These are phyloP conservation scores for Rhododendron vialii DNA, from an alignment of 148 eudicot species.

Conservation along the genomic window DNA sequence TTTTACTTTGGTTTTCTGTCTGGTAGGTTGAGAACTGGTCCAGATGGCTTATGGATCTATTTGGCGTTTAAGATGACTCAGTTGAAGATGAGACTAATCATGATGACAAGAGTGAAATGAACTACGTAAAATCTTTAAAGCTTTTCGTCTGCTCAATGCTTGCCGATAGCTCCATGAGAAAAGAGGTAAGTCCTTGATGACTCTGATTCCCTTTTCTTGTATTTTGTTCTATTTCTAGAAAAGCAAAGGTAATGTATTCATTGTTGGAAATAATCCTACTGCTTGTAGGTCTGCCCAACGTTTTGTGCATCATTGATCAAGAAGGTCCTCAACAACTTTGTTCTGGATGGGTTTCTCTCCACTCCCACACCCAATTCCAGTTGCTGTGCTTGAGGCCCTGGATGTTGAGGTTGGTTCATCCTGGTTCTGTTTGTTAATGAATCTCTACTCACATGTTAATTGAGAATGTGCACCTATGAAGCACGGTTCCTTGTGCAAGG, in stretches of 20 bases:
- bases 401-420: constrained; percentile 53
- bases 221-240: not conserved
- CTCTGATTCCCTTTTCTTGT: not conserved
- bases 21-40: constrained; percentile 82
- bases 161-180: constrained; percentile 63
- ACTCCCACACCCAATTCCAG: constrained; percentile 56
- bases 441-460: not conserved
- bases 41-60: constrained; percentile 70
- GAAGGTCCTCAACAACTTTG: constrained; percentile 61
- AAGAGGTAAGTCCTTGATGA: constrained; percentile 45
- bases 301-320: constrained; percentile 55
- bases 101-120: constrained; percentile 15
- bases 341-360: constrained; percentile 76
- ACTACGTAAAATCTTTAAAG: constrained; percentile 42
- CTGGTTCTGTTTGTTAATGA: not conserved
- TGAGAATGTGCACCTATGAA: too few relatives aligned
- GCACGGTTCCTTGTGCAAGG: too few relatives aligned
- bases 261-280: constrained; percentile 13
- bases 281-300: constrained; percentile 69
- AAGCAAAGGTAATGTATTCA: not conserved
- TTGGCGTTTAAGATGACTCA: constrained; percentile 55
- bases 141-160: constrained; percentile 81
- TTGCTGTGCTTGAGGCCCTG: constrained; percentile 6
- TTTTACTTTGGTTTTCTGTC: constrained; percentile 4
- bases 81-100: constrained; percentile 25